phyloP scores from a whole-genome alignment of 1,284 basidiomycete species.

The Rhodotorula sp. region DNA sequence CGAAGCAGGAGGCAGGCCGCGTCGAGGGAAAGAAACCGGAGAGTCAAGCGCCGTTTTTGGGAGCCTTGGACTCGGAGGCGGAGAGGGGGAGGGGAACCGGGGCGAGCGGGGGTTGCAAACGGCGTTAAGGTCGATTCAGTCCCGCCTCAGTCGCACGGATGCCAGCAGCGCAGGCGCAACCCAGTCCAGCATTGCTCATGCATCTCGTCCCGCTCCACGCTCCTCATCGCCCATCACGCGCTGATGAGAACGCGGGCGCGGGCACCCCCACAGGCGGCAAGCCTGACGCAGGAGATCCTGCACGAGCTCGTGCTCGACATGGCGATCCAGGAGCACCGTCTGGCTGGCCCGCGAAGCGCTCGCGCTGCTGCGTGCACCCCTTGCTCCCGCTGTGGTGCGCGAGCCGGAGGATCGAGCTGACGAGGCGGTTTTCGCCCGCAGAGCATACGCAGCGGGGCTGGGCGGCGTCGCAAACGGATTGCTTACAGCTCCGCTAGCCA shows the following conservation, averaged over 20 bases:
- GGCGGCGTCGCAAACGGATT: neutral
- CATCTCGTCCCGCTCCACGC: neutral
- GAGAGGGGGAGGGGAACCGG: neutral
- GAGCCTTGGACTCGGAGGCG: neutral
- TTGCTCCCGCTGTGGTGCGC: neutral
- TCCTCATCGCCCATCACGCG: neutral
- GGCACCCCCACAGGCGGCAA: constrained; percentile 9
- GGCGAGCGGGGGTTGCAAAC: neutral
- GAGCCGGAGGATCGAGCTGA: neutral
- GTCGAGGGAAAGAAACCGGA: too few species aligned
- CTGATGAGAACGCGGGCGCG: neutral
- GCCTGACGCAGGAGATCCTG: constrained; percentile 23
- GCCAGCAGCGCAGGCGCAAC: neutral
- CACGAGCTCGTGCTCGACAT: constrained; percentile 32
- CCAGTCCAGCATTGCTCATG: neutral
- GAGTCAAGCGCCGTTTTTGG: neutral
- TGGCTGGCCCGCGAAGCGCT: constrained; percentile 8
- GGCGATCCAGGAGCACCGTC: constrained; percentile 34
- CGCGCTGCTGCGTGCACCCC: constrained; percentile 15
- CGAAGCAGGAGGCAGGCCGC: too few species aligned
- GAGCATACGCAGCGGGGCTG: neutral
- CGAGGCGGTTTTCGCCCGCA: neutral
- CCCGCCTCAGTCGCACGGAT: neutral
- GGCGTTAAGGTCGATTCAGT: neutral
- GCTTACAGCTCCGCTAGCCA: neutral